These are phyloP conservation scores for Chlorella sp. DNA, from an alignment of 139 green algal genomes.

Conservation along the genomic window DNA sequence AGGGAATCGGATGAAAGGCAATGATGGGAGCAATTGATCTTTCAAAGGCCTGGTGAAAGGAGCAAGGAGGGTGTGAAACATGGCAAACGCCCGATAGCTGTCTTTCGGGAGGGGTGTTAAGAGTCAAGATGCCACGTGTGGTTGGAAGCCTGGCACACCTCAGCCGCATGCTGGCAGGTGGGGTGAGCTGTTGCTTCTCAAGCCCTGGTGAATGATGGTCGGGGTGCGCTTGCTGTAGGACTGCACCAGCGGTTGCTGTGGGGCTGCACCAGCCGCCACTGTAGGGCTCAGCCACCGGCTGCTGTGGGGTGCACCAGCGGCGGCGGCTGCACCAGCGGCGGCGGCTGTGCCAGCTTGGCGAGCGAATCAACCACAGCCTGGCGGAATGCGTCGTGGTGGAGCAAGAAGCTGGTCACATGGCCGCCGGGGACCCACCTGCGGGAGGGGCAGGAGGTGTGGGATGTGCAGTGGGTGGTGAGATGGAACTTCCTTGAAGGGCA, in stretches of 20 bases:
- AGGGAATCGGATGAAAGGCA: too few species aligned
- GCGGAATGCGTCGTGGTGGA: constrained; percentile 71
- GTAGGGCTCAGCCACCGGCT: neutral
- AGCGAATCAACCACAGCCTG: constrained; percentile 26
- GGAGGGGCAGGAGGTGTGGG: neutral
- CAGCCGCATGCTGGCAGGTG: too few species aligned
- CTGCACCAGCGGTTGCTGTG: neutral
- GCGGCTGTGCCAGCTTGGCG: constrained; percentile 5
- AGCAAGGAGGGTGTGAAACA: too few species aligned
- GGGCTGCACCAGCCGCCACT: neutral
- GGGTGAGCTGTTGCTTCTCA: too few species aligned
- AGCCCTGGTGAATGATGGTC: too few species aligned
- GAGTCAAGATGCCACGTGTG: too few species aligned
- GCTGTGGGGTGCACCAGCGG: neutral
- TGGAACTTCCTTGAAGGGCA: too few species aligned
- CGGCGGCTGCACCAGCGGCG: neutral
- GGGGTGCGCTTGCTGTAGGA: neutral
- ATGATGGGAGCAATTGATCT: too few species aligned
- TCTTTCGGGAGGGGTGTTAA: too few species aligned
- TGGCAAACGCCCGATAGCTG: too few species aligned
- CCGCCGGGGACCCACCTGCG: constrained; percentile 72
- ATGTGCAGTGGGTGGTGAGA: neutral
- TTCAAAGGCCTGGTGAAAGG: too few species aligned
- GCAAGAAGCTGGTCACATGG: constrained; percentile 82
- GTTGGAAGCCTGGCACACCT: too few species aligned